Percentiles rank a stretch among this genome's conserved stretches.
These are phyloP conservation scores for Acanthamoeba lenticulata DNA, from an alignment of 208 protist genomes.

Conservation along the genomic window DNA sequence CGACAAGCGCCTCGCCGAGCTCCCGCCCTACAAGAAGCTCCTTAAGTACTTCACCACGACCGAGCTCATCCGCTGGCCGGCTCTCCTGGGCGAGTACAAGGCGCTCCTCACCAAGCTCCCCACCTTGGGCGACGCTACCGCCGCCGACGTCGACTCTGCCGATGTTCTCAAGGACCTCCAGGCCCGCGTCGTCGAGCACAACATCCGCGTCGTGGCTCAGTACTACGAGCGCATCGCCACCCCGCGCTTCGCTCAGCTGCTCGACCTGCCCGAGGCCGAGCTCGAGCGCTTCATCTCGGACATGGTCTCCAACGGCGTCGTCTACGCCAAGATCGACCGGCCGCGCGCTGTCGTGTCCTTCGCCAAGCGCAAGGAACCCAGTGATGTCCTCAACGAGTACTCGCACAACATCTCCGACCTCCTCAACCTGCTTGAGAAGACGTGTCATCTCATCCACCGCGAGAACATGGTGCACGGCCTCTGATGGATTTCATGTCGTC, in stretches of 20 bases:
- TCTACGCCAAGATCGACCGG: slow-evolving; percentile 95
- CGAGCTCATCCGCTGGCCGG: slow-evolving; percentile 85
- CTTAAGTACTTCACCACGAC: slow-evolving; percentile 70
- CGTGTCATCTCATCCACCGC: slow-evolving; percentile 94
- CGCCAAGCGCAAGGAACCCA: slow-evolving; percentile 90
- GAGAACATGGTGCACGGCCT: slow-evolving; percentile 91
- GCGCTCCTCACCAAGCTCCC: slow-evolving; percentile 88
- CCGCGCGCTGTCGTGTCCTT: slow-evolving; percentile 93
- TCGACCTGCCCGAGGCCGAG: slow-evolving; percentile 89
- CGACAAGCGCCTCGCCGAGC: slow-evolving; percentile 81
- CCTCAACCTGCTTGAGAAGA: slow-evolving; percentile 92
- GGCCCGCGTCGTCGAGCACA: slow-evolving; percentile 95
- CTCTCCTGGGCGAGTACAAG: slow-evolving; percentile 83
- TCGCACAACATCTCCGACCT: slow-evolving; percentile 90
- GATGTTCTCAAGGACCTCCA: slow-evolving; percentile 87
- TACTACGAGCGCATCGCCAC: slow-evolving; percentile 95
- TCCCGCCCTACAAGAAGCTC: slow-evolving; percentile 73
- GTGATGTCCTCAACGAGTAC: slow-evolving; percentile 92
- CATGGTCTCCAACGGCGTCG: slow-evolving; percentile 91
- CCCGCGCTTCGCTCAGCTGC: slow-evolving; percentile 90
- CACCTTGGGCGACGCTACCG: slow-evolving; percentile 79
- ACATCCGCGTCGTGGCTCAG: slow-evolving; percentile 93
- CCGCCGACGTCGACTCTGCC: too few relatives aligned
- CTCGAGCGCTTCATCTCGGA: slow-evolving; percentile 93
- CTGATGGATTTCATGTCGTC: too few relatives aligned